phyloP scores from a whole-genome alignment of 108 stramenopile species.

The Nitzschia inconspicua region DNA sequence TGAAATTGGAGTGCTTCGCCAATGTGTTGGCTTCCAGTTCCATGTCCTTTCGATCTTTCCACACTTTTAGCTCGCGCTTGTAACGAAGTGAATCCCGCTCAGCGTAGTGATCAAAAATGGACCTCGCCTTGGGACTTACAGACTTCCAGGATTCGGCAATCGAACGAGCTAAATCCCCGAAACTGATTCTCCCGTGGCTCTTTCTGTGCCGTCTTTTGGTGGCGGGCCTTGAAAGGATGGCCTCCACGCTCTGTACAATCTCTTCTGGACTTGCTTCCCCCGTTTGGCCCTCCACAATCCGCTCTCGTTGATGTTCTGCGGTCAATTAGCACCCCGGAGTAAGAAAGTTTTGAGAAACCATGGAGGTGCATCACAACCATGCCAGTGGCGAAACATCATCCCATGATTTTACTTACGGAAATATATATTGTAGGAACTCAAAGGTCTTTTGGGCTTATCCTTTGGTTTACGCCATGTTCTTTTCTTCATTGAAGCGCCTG shows the following conservation, averaged over 20 bases:
- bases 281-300: slow-evolving; percentile 13
- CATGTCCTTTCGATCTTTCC: slow-evolving; percentile 33
- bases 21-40: not conserved
- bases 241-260: not conserved
- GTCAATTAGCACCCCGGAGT: too few species aligned
- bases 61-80: slow-evolving; percentile 35
- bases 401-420: too few species aligned
- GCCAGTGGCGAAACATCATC: too few species aligned
- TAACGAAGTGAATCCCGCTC: slow-evolving; percentile 31
- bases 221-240: not conserved
- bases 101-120: slow-evolving; percentile 37
- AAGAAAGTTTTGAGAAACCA: too few species aligned
- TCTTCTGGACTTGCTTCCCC: not conserved
- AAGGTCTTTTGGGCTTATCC: slow-evolving; percentile 37
- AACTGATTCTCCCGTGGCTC: slow-evolving; percentile 39
- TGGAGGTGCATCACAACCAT: too few species aligned
- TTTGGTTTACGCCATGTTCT: slow-evolving; percentile 36
- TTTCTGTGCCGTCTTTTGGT: slow-evolving; percentile 9
- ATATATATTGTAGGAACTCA: slow-evolving; percentile 37
- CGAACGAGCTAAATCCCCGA: slow-evolving; percentile 58
- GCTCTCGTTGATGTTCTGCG: slow-evolving; percentile 31
- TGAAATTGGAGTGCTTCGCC: not conserved
- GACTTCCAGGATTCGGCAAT: slow-evolving; percentile 66
- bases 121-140: slow-evolving; percentile 29
- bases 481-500: too few species aligned